Evolutionary conservation across 2,329 filamentous ascomycete genomes (phyloP).

Genomic region (Juglanconis sp.): DNA sequence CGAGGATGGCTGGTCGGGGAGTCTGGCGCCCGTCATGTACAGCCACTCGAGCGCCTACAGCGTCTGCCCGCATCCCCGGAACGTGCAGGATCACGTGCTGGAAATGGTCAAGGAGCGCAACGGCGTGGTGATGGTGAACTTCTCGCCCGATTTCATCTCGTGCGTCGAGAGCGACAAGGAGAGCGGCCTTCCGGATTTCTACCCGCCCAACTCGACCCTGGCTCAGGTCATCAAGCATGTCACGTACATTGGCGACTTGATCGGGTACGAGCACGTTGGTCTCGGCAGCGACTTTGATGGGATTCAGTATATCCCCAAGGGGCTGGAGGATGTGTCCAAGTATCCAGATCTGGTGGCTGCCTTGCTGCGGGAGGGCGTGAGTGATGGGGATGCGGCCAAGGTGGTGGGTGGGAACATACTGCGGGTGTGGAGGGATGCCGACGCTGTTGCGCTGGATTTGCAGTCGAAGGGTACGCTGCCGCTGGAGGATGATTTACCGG

Average conservation of each 20-base stretch:
- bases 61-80: slow-evolving; percentile 83
- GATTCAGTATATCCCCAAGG: slow-evolving; percentile 62
- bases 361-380: slow-evolving; percentile 69
- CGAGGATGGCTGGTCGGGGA: slow-evolving; percentile 62
- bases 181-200: slow-evolving; percentile 65
- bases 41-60: slow-evolving; percentile 80
- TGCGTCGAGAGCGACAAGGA: slow-evolving; percentile 60
- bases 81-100: slow-evolving; percentile 83
- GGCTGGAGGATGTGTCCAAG: slow-evolving; percentile 80
- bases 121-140: slow-evolving; percentile 89
- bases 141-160: slow-evolving; percentile 76
- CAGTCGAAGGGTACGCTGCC: slow-evolving; percentile 53
- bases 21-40: slow-evolving; percentile 80
- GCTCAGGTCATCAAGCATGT: slow-evolving; percentile 78
- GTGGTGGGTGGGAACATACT: slow-evolving; percentile 78
- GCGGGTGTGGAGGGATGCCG: slow-evolving; percentile 79
- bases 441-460: slow-evolving; percentile 65
- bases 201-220: slow-evolving; percentile 68
- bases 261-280: slow-evolving; percentile 86
- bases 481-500: slow-evolving; percentile 50
- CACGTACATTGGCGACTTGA: slow-evolving; percentile 73
- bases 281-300: slow-evolving; percentile 89
- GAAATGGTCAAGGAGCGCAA: slow-evolving; percentile 69
- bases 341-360: slow-evolving; percentile 77
- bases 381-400: slow-evolving; percentile 69